Conservation (phyloP, 2,329 filamentous ascomycete genomes). For the Penicillium sp. region DNA sequence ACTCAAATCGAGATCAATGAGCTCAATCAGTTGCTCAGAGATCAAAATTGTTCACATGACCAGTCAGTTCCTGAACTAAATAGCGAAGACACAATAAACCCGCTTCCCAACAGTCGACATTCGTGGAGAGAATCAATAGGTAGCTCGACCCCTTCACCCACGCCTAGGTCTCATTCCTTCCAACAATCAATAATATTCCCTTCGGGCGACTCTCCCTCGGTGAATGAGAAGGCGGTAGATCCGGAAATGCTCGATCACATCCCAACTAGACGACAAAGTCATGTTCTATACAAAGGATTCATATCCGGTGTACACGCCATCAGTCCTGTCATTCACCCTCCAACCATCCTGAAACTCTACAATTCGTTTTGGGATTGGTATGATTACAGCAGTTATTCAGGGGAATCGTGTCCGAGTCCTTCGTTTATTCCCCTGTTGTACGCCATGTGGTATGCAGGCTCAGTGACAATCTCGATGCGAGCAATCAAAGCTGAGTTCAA, state of each 20-base stretch:
- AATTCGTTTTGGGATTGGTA: slow-evolving; percentile 50
- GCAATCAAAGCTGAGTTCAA: slow-evolving; percentile 44
- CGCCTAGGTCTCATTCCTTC: slow-evolving; percentile 28
- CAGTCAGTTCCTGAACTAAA: slow-evolving; percentile 20
- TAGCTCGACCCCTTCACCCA: slow-evolving; percentile 10
- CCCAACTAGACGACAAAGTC: slow-evolving; percentile 46
- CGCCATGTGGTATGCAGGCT: slow-evolving; percentile 51
- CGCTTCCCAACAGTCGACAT: slow-evolving; percentile 13
- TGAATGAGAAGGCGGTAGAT: slow-evolving; percentile 35
- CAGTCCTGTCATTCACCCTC: slow-evolving; percentile 47
- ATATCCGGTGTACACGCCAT: slow-evolving; percentile 49
- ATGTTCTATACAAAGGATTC: slow-evolving; percentile 49
- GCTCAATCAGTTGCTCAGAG: slow-evolving; percentile 44
- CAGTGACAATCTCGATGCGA: slow-evolving; percentile 45
- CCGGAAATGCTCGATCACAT: slow-evolving; percentile 44
- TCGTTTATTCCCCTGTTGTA: slow-evolving; percentile 47
- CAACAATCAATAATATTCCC: slow-evolving; percentile 41
- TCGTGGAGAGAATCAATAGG: slow-evolving; percentile 25
- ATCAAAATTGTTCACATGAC: slow-evolving; percentile 41
- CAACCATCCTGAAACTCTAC: slow-evolving; percentile 43
- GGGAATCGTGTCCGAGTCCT: slow-evolving; percentile 39
- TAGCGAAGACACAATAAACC: slow-evolving; percentile 25
- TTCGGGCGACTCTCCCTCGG: slow-evolving; percentile 36
- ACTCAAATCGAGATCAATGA: slow-evolving; percentile 40
- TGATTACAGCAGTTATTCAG: slow-evolving; percentile 38